phyloP scores from a whole-genome alignment of 257 asterid species.

The Gardenia jasminoides region DNA sequence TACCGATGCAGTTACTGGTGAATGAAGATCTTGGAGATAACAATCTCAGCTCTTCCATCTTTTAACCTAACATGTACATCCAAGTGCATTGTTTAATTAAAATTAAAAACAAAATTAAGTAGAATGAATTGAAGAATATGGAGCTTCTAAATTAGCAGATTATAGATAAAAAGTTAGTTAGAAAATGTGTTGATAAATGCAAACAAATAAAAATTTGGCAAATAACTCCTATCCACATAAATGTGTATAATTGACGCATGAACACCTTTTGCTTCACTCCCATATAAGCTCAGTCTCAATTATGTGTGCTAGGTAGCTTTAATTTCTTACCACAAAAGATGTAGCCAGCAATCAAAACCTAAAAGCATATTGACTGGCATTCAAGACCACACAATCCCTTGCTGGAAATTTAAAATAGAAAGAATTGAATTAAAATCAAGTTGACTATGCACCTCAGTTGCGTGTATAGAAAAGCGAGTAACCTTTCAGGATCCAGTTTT shows the following conservation, averaged over 20 bases:
- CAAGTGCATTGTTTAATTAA: neutral
- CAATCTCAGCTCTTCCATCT: conserved; percentile 56
- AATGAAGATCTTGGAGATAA: conserved; percentile 70
- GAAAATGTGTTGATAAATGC: no score
- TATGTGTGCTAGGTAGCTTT: no score
- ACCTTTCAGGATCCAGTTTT: neutral
- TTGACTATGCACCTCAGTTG: no score
- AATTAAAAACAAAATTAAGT: neutral
- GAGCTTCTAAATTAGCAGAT: neutral
- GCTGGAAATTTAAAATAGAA: neutral
- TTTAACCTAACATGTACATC: conserved; percentile 48
- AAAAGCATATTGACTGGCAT: neutral
- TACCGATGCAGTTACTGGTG: conserved; percentile 69
- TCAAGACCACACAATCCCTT: neutral
- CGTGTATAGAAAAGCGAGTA: no score
- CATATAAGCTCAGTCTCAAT: no score
- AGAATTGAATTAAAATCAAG: neutral
- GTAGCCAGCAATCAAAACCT: neutral
- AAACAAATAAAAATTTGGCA: no score
- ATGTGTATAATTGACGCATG: neutral
- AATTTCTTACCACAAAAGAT: neutral
- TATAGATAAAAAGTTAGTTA: no score
- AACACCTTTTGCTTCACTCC: neutral
- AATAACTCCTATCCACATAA: no score
- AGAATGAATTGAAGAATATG: neutral